These are phyloP conservation scores for Mallotus nudiflorus DNA, from an alignment of 345 rosid genomes.

Conservation along the genomic window DNA sequence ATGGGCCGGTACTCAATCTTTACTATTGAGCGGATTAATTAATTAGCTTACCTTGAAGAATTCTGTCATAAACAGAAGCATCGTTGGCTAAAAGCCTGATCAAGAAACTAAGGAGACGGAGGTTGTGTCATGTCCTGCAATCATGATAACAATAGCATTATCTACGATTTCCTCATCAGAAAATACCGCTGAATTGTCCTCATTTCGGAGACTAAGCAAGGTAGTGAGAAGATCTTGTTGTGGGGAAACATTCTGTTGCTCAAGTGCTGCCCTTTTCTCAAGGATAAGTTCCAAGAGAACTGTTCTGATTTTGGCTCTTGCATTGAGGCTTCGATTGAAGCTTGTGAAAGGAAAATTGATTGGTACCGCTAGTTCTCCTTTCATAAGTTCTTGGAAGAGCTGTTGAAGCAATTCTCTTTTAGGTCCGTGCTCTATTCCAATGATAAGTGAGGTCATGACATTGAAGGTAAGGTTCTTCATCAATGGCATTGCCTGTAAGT, in stretches of 20 bases:
- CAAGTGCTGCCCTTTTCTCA: slow-evolving; percentile 25
- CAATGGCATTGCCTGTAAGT: slow-evolving; percentile 28
- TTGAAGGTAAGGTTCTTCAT: slow-evolving; percentile 43
- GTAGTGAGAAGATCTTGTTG: slow-evolving; percentile 26
- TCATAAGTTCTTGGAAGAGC: slow-evolving; percentile 16
- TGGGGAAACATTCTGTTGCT: slow-evolving; percentile 30
- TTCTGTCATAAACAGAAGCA: slow-evolving; percentile 6
- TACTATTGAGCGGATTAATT: neutral
- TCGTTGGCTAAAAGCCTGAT: slow-evolving; percentile 18
- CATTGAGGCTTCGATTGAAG: slow-evolving; percentile 18
- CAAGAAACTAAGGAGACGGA: slow-evolving; percentile 26
- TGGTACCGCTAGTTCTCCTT: slow-evolving; percentile 25
- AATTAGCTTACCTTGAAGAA: slow-evolving; percentile 20
- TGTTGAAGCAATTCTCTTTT: slow-evolving; percentile 16
- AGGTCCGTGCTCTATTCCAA: slow-evolving; percentile 31
- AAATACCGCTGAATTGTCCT: neutral
- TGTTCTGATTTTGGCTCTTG: slow-evolving; percentile 9
- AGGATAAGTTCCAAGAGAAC: slow-evolving; percentile 2
- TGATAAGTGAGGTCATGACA: slow-evolving; percentile 27
- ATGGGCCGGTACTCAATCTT: too few species aligned
- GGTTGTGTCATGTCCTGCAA: slow-evolving; percentile 33
- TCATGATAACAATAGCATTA: slow-evolving; percentile 3
- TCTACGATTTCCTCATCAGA: slow-evolving; percentile 28
- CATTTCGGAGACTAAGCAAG: slow-evolving; percentile 13
- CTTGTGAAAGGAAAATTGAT: slow-evolving; percentile 9